phyloP scores from a whole-genome alignment of 2,329 filamentous ascomycete genomes.

The Lecanosticta acicola region DNA sequence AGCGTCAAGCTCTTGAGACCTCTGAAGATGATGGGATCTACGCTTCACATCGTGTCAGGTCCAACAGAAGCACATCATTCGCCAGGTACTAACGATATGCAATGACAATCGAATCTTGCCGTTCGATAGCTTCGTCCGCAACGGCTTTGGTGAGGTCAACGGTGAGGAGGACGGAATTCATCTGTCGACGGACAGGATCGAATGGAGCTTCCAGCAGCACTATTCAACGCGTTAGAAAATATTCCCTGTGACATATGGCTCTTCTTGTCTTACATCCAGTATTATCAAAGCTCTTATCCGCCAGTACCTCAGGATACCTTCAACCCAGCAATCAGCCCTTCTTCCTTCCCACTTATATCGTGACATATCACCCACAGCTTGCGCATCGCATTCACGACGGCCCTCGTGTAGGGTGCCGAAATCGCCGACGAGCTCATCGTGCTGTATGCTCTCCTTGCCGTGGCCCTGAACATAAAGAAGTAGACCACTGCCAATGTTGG shows the following conservation, averaged over 20 bases:
- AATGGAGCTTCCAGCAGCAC: conserved; percentile 66
- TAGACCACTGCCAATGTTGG: background rate
- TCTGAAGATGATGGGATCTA: conserved; percentile 94
- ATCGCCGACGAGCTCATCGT: conserved; percentile 39
- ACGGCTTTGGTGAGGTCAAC: conserved; percentile 88
- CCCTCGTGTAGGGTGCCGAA: conserved; percentile 56
- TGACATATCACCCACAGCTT: conserved; percentile 56
- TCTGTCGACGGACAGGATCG: conserved; percentile 50
- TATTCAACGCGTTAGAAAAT: conserved; percentile 29
- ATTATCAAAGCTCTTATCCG: conserved; percentile 91
- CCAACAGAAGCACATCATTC: background rate
- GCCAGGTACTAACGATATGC: conserved; percentile 67
- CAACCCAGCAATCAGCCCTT: conserved; percentile 10
- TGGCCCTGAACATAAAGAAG: conserved; percentile 9
- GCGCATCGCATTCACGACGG: conserved; percentile 72
- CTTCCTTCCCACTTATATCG: background rate
- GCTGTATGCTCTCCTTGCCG: conserved; percentile 18
- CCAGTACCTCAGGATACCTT: conserved; percentile 83
- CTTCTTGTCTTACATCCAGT: conserved; percentile 57
- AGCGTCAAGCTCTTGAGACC: conserved; percentile 84
- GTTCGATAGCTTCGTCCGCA: conserved; percentile 78
- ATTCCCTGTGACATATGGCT: background rate
- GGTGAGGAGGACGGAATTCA: conserved; percentile 69
- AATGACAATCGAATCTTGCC: conserved; percentile 71
- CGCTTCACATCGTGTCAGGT: conserved; percentile 29